These are phyloP conservation scores for Citeromyces nyonsensis DNA, from an alignment of 805 yeast genomes.

Conservation along the genomic window DNA sequence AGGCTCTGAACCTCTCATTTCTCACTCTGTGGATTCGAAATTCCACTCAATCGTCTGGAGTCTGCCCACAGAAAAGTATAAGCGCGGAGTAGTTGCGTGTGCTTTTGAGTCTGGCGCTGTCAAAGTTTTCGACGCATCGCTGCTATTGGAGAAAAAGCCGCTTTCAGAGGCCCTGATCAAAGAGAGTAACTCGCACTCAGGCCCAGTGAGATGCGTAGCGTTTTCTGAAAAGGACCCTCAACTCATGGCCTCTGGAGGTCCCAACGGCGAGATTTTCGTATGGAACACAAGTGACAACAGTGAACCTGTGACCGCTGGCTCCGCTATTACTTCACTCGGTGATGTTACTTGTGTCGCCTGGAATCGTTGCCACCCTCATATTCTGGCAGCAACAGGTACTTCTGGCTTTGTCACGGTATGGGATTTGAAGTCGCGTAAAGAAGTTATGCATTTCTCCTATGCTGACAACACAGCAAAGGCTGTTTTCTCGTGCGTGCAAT, in stretches of 20 bases:
- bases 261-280: slow-evolving; percentile 75
- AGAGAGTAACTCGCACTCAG: slow-evolving; percentile 42
- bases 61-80: slow-evolving; percentile 27
- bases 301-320: slow-evolving; percentile 52
- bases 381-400: slow-evolving; percentile 80
- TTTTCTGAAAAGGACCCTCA: slow-evolving; percentile 66
- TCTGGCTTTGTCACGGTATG: slow-evolving; percentile 83
- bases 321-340: slow-evolving; percentile 66
- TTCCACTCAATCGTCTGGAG: slow-evolving; percentile 85
- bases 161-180: slow-evolving; percentile 30
- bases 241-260: slow-evolving; percentile 74
- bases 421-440: slow-evolving; percentile 82
- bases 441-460: slow-evolving; percentile 74
- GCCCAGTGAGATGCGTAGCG: slow-evolving; percentile 55
- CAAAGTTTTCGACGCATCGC: slow-evolving; percentile 59
- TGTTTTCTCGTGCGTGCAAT: slow-evolving; percentile 66
- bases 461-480: slow-evolving; percentile 43
- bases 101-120: slow-evolving; percentile 77
- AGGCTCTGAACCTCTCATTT: slow-evolving; percentile 23
- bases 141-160: slow-evolving; percentile 24
- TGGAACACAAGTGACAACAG: slow-evolving; percentile 71
- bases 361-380: slow-evolving; percentile 74
- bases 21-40: slow-evolving; percentile 34
- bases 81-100: slow-evolving; percentile 59
- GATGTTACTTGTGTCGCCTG: slow-evolving; percentile 74